Evolutionary conservation across 441 rosid species (phyloP).

Genomic region (Geranium incanum): DNA sequence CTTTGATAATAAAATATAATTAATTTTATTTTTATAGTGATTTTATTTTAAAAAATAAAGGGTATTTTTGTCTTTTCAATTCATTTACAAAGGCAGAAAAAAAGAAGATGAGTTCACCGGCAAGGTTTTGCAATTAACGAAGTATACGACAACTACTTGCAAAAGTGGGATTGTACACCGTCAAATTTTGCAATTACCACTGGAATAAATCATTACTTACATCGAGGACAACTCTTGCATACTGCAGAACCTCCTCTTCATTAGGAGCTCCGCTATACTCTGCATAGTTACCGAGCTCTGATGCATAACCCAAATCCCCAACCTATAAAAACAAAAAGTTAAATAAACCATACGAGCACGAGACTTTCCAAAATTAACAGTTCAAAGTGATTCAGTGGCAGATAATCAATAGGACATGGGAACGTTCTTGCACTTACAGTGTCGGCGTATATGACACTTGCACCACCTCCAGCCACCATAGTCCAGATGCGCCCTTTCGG

Average conservation of each 20-base stretch:
- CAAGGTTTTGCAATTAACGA: too few relatives aligned
- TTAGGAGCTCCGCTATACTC: slow-evolving; percentile 97
- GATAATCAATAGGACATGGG: background rate
- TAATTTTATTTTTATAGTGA: too few relatives aligned
- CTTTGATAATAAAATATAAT: too few relatives aligned
- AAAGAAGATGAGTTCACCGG: too few relatives aligned
- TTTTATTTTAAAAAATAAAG: too few relatives aligned
- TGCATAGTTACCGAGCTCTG: slow-evolving; percentile 86
- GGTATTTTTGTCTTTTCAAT: too few relatives aligned
- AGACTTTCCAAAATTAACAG: background rate
- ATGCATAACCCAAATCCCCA: slow-evolving; percentile 92
- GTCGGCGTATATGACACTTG: slow-evolving; percentile 91
- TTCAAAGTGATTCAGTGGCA: background rate
- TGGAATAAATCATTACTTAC: slow-evolving; percentile 32
- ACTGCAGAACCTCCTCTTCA: slow-evolving; percentile 88
- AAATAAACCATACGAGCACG: slow-evolving; percentile 7
- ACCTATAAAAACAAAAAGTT: slow-evolving; percentile 40
- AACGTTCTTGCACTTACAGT: slow-evolving; percentile 41
- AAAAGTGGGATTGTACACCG: too few relatives aligned
- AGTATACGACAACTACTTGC: too few relatives aligned
- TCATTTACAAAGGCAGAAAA: too few relatives aligned
- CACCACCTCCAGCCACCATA: slow-evolving; percentile 97
- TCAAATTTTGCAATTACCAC: too few relatives aligned
- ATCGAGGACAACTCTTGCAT: slow-evolving; percentile 86
- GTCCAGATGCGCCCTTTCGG: slow-evolving; percentile 93